Conservation (phyloP, 2,329 filamentous ascomycete species). For the Sporothrix protearum region DNA sequence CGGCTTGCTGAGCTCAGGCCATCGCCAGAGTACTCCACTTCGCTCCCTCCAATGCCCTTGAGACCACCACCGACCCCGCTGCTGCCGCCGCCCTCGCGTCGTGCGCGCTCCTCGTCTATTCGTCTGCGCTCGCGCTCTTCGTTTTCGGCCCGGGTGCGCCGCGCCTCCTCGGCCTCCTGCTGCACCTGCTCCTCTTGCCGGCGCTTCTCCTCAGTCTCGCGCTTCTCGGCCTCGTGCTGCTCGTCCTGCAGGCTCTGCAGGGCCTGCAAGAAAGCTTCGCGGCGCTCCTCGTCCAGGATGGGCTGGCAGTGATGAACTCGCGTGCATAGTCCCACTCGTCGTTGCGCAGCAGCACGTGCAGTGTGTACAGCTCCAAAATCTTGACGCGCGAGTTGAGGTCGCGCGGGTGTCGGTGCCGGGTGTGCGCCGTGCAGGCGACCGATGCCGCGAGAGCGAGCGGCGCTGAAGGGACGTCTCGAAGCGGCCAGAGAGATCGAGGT, state of each 20-base stretch:
- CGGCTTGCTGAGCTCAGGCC: constrained; percentile 51
- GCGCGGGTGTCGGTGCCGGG: constrained; percentile 73
- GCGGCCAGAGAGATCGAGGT: constrained; percentile 66
- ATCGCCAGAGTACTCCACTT: constrained; percentile 17
- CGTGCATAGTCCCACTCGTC: constrained; percentile 94
- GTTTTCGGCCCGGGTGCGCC: constrained; percentile 55
- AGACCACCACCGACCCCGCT: not conserved
- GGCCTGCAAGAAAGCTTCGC: constrained; percentile 83
- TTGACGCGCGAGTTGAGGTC: constrained; percentile 83
- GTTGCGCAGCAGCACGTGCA: constrained; percentile 91
- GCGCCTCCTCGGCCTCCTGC: constrained; percentile 55
- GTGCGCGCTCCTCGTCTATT: constrained; percentile 52
- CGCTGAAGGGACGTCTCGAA: constrained; percentile 46
- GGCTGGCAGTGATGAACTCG: constrained; percentile 84
- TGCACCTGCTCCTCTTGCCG: constrained; percentile 56
- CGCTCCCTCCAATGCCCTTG: not conserved
- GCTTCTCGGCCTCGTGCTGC: constrained; percentile 66
- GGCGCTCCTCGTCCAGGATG: constrained; percentile 85
- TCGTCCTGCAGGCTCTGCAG: constrained; percentile 81
- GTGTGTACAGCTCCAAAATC: constrained; percentile 89
- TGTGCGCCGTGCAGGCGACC: constrained; percentile 37
- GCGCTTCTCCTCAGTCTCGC: constrained; percentile 57
- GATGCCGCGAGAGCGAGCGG: constrained; percentile 30
- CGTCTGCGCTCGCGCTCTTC: constrained; percentile 53
- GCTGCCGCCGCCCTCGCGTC: constrained; percentile 43